Evolutionary conservation across 257 asterid genomes (phyloP), one percentile per base, ranked within the genome.

Genomic region (Schizonepeta tenuifolia): DNA sequence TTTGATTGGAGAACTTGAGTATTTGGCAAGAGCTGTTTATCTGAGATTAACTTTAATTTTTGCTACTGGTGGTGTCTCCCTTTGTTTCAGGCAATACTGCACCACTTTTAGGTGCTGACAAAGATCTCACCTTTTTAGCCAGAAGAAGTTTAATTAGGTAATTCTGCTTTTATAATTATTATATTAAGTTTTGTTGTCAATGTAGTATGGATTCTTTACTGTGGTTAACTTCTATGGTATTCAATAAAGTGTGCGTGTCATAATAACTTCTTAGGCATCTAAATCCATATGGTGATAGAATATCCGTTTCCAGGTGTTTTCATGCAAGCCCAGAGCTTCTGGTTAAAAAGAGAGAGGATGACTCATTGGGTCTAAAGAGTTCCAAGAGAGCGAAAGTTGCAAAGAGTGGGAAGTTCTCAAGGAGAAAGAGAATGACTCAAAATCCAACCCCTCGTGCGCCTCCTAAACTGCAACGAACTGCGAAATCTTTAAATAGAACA

Each of bases 381-480:
- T 78, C 85, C 44, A 77, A 75, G 72, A 86, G 87, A 77, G 85
- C 78, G 65, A 92, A 91, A 76, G 69, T 22, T 20, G 59, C 53
- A 65, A 76, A 70, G 28, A 86, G 82, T 65, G 98, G 99, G 73
- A 95, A 95, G 82, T 92, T 86, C 80, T 88, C 88, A 60, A 91
- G 85, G 82, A 90, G 85, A 86, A 84, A 79, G 79, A 86, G 82
- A 79, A 81, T 68, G 59, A 33, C 74, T 18, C 20, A 78, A 70
- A 87, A 93, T 40, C 84, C 95, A 9, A 67, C 88, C 71, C 97
- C 99, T 60, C 89, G 88, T 58, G 83, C 87, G 73, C 96, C 98
- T 65, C 93, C 95, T 26, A 91, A 82, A 81, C 77, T 85, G 26
- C 81, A 62, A 77, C 81, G 79, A 79, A 77, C 77, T 61, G 77